A percentile compares a stretch with the other conserved stretches of the same genome.
These are phyloP conservation scores for Ascosphaera aggregata DNA, from an alignment of 2,329 filamentous ascomycete genomes.

Conservation along the genomic window DNA sequence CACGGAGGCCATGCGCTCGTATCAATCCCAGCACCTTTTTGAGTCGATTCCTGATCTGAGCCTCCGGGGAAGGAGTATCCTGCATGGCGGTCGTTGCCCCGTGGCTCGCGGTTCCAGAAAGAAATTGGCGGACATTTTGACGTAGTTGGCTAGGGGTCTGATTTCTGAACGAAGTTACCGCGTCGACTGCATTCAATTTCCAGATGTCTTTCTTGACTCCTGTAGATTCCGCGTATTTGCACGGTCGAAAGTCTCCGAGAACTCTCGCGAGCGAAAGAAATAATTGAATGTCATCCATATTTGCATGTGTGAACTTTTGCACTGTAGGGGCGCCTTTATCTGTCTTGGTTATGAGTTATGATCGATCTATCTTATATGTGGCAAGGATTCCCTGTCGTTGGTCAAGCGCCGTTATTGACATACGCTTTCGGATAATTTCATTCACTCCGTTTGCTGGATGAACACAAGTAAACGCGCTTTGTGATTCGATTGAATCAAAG, in stretches of 20 bases:
- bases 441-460: not conserved
- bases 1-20: conserved; percentile 2
- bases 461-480: not conserved
- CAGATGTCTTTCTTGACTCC: not conserved
- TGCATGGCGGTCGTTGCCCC: no score
- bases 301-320: not conserved
- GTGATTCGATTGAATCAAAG: not conserved
- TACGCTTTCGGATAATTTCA: not conserved
- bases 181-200: not conserved
- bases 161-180: not conserved
- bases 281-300: not conserved
- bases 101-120: no score
- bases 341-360: not conserved
- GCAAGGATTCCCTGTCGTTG: not conserved
- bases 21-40: conserved; percentile 2
- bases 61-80: not conserved
- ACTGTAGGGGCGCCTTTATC: not conserved
- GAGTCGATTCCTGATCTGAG: not conserved
- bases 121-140: not conserved
- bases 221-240: not conserved
- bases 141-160: not conserved
- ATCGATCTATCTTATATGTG: not conserved
- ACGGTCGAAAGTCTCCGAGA: not conserved
- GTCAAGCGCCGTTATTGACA: not conserved
- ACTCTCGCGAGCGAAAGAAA: not conserved